A percentile compares a stretch with the other conserved stretches of the same genome.
These are phyloP conservation scores for Globisporangium spinosum DNA, from an alignment of 352 stramenopile genomes.

Conservation along the genomic window DNA sequence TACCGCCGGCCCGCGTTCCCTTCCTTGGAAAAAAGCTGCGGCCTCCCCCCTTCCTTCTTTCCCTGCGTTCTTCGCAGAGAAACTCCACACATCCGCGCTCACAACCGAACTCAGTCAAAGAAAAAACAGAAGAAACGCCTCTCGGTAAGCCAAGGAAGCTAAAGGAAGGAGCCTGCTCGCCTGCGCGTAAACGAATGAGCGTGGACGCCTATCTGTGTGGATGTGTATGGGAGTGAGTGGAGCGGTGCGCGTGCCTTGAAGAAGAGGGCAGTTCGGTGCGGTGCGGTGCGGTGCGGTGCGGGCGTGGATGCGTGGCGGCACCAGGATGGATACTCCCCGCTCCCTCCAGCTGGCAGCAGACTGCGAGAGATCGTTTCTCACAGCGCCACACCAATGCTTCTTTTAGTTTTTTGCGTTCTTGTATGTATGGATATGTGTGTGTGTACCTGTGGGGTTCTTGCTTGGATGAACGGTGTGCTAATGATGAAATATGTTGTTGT, in stretches of 20 bases:
- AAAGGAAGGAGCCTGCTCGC: neutral
- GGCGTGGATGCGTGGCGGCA: neutral
- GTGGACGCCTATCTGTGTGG: neutral
- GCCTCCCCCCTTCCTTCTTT: conserved; percentile 19
- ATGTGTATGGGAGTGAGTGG: neutral
- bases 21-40: conserved; percentile 13
- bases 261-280: neutral
- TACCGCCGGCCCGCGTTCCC: neutral
- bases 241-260: neutral
- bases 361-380: neutral
- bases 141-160: neutral
- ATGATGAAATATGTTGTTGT: conserved; percentile 1
- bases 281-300: neutral
- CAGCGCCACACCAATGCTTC: neutral
- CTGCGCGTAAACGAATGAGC: neutral
- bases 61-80: conserved; percentile 12
- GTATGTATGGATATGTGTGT: neutral
- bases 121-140: conserved; percentile 12
- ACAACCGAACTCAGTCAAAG: conserved; percentile 19
- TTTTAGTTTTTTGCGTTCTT: neutral
- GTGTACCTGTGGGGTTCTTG: neutral
- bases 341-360: neutral
- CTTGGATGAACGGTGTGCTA: neutral
- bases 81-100: conserved; percentile 5
- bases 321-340: conserved; percentile 2